phyloP scores from a whole-genome alignment of 768 basidiomycete genomes.

The Postia placenta region DNA sequence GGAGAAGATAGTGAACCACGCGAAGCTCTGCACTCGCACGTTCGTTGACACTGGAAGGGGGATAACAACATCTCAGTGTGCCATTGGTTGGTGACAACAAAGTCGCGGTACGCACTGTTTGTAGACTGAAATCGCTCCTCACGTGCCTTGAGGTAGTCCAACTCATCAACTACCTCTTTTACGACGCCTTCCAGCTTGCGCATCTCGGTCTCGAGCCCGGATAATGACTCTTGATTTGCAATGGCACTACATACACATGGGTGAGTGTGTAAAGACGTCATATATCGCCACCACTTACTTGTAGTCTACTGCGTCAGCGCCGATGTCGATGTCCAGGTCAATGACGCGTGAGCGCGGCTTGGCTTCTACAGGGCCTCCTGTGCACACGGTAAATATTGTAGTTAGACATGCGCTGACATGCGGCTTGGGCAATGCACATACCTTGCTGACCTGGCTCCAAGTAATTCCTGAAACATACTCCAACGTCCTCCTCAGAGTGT shows the following conservation, averaged over 20 bases:
- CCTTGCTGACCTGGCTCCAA: conserved; percentile 61
- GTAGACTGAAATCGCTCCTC: conserved; percentile 86
- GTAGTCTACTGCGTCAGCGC: conserved; percentile 97
- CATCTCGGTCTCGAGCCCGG: conserved; percentile 96
- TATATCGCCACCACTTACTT: conserved; percentile 55
- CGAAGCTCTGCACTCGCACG: conserved; percentile 85
- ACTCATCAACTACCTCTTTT: conserved; percentile 91
- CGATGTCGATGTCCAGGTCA: conserved; percentile 96
- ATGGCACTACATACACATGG: conserved; percentile 62
- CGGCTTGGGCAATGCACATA: background rate
- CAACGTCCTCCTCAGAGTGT: conserved; percentile 90
- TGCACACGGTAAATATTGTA: conserved; percentile 1
- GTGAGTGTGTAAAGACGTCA: background rate
- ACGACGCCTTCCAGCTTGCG: conserved; percentile 92
- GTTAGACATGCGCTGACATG: background rate
- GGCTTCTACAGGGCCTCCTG: conserved; percentile 40
- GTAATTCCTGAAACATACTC: conserved; percentile 89
- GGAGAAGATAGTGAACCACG: conserved; percentile 78
- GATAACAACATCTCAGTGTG: background rate
- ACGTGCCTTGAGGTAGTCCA: conserved; percentile 85
- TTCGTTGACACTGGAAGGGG: conserved; percentile 77
- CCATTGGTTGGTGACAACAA: background rate
- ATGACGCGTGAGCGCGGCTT: conserved; percentile 57
- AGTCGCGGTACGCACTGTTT: conserved; percentile 54
- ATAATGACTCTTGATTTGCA: conserved; percentile 95